These are phyloP conservation scores for Suhomyces choctaworum DNA, from an alignment of 1,139 yeast genomes.

Conservation along the genomic window DNA sequence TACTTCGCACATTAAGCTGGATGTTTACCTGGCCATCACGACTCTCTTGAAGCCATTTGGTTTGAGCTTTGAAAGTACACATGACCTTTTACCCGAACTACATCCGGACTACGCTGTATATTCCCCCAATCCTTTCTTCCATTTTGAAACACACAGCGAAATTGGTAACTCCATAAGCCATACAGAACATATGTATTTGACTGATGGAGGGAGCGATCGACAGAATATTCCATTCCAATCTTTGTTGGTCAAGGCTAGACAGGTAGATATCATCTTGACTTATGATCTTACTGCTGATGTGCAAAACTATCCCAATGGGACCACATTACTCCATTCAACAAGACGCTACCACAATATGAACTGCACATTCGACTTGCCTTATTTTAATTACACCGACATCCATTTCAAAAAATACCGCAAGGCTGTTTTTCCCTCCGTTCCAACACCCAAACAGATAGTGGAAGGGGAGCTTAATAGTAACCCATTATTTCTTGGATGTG, in stretches of 20 bases:
- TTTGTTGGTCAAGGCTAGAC: slow-evolving; percentile 30
- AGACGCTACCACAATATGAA: slow-evolving; percentile 25
- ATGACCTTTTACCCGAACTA: slow-evolving; percentile 25
- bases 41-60: slow-evolving; percentile 52
- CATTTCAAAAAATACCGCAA: slow-evolving; percentile 6
- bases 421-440: slow-evolving; percentile 40
- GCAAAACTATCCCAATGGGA: slow-evolving; percentile 43
- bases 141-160: slow-evolving; percentile 18
- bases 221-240: slow-evolving; percentile 46
- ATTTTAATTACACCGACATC: slow-evolving; percentile 17
- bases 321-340: slow-evolving; percentile 22
- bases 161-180: slow-evolving; percentile 14
- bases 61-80: slow-evolving; percentile 28
- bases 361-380: slow-evolving; percentile 18
- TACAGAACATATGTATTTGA: slow-evolving; percentile 31
- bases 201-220: slow-evolving; percentile 50
- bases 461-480: slow-evolving; percentile 27
- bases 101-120: slow-evolving; percentile 70
- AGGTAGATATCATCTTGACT: slow-evolving; percentile 36
- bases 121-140: slow-evolving; percentile 75
- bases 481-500: slow-evolving; percentile 62
- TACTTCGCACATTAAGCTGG: slow-evolving; percentile 39
- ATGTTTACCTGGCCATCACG: slow-evolving; percentile 41
- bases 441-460: slow-evolving; percentile 33
- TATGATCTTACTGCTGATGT: slow-evolving; percentile 44